These are phyloP conservation scores for Saksenaea oblongispora DNA, from an alignment of 371 early-diverging fungal genomes.

Conservation along the genomic window DNA sequence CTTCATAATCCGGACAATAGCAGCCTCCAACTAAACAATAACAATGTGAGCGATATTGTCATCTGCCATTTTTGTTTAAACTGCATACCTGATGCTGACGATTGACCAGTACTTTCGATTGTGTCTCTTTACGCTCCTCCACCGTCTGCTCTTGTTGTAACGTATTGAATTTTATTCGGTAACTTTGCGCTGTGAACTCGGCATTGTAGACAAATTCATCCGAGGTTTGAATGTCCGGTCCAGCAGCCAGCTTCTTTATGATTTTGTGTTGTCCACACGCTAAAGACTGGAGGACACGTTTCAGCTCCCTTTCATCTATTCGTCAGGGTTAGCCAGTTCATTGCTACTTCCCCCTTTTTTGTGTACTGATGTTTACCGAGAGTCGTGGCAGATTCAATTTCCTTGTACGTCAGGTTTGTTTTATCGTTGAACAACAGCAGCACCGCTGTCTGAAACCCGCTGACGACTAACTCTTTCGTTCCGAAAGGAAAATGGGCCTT, in stretches of 20 bases:
- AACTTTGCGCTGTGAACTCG: slow-evolving; percentile 62
- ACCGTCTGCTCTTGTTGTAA: slow-evolving; percentile 75
- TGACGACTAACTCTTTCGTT: slow-evolving; percentile 69
- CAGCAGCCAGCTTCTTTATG: slow-evolving; percentile 57
- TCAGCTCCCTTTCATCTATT: slow-evolving; percentile 69
- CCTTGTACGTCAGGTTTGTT: slow-evolving; percentile 55
- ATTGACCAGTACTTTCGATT: slow-evolving; percentile 76
- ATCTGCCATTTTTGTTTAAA: not conserved
- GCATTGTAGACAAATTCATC: slow-evolving; percentile 72
- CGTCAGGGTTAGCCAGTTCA: not conserved
- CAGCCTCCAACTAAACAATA: slow-evolving; percentile 80
- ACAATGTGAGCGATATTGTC: not conserved
- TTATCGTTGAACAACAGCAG: slow-evolving; percentile 75
- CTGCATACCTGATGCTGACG: slow-evolving; percentile 65
- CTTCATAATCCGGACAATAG: slow-evolving; percentile 95
- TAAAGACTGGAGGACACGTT: slow-evolving; percentile 76
- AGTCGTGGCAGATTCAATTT: slow-evolving; percentile 63
- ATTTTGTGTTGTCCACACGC: slow-evolving; percentile 76
- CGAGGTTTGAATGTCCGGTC: slow-evolving; percentile 8
- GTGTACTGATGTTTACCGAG: slow-evolving; percentile 42
- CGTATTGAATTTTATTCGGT: slow-evolving; percentile 79
- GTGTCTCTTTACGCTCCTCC: slow-evolving; percentile 74
- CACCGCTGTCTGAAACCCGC: slow-evolving; percentile 74
- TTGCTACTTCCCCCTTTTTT: not conserved
- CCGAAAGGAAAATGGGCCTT: slow-evolving; percentile 64